Evolutionary conservation across 1,284 basidiomycete genomes (phyloP).

Genomic region (Papiliotrema nemorosa): DNA sequence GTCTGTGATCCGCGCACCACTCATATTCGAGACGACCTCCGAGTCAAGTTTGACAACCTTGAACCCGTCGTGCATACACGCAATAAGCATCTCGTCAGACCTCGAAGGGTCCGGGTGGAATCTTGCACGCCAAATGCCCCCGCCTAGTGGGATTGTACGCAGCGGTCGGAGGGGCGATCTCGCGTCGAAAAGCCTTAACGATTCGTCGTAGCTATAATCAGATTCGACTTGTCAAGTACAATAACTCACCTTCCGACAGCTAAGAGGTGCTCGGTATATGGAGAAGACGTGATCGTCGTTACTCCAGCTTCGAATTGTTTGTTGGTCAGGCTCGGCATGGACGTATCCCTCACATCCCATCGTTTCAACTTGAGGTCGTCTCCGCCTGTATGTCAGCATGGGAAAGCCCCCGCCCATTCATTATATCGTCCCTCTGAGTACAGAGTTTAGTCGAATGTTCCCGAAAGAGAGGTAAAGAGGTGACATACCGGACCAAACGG

Average conservation of each 20-base stretch:
- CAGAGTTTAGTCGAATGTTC: too few species aligned
- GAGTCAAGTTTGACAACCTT: constrained; percentile 63
- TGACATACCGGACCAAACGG: constrained; percentile 74
- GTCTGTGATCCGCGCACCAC: not conserved
- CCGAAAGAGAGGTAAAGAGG: too few species aligned
- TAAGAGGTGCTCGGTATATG: constrained; percentile 71
- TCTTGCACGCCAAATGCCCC: constrained; percentile 93
- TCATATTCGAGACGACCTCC: not conserved
- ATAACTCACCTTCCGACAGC: constrained; percentile 79
- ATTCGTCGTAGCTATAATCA: constrained; percentile 71
- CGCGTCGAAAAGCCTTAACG: constrained; percentile 77
- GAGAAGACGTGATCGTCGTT: constrained; percentile 83
- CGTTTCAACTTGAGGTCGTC: constrained; percentile 87
- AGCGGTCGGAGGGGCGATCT: constrained; percentile 66
- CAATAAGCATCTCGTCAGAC: constrained; percentile 71
- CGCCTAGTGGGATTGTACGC: constrained; percentile 66
- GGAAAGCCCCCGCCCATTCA: not conserved
- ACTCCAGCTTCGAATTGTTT: constrained; percentile 91
- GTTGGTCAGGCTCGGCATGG: constrained; percentile 65
- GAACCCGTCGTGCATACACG: constrained; percentile 97
- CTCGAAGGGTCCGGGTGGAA: constrained; percentile 76
- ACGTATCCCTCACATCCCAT: constrained; percentile 80
- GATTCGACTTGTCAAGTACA: not conserved
- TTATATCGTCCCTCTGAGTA: not conserved
- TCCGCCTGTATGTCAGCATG: constrained; percentile 60